Evolutionary conservation across 257 asterid genomes (phyloP).

Genomic region (Echium plantagineum): DNA sequence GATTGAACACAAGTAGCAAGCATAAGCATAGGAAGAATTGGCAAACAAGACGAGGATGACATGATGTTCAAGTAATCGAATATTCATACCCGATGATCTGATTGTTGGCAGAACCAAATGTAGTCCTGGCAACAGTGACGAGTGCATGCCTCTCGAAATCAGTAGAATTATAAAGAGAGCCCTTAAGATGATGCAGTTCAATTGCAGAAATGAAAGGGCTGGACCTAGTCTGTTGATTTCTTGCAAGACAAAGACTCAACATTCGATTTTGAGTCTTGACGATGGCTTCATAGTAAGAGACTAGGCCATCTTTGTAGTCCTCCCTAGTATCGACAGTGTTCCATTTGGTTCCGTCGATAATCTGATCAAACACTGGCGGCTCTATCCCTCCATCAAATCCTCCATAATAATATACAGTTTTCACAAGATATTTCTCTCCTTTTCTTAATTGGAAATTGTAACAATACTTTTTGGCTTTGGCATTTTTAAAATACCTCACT

Average conservation of each 20-base stretch:
- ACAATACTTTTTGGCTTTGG: conserved; percentile 39
- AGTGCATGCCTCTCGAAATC: conserved; percentile 37
- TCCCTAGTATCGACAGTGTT: conserved; percentile 60
- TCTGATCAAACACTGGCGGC: conserved; percentile 87
- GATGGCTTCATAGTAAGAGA: conserved; percentile 65
- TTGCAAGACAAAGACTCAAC: conserved; percentile 59
- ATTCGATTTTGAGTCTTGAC: conserved; percentile 40
- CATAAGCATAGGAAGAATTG: neutral
- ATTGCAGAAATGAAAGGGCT: conserved; percentile 72
- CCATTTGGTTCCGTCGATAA: conserved; percentile 79
- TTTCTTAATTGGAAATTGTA: conserved; percentile 48
- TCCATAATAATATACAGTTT: conserved; percentile 57
- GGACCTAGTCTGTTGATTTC: conserved; percentile 45
- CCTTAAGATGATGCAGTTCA: conserved; percentile 43
- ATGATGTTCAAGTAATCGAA: neutral
- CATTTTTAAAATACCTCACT: conserved; percentile 51
- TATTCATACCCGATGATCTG: conserved; percentile 40
- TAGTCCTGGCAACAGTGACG: conserved; percentile 46
- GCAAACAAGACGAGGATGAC: neutral
- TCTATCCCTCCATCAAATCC: conserved; percentile 68
- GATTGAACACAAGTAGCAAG: too few relatives aligned
- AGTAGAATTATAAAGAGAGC: conserved; percentile 56
- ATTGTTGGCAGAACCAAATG: conserved; percentile 34
- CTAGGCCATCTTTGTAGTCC: conserved; percentile 45
- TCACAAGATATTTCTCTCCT: conserved; percentile 47